phyloP scores from a whole-genome alignment of 2,329 filamentous ascomycete genomes.

The Colletotrichum somersetense region DNA sequence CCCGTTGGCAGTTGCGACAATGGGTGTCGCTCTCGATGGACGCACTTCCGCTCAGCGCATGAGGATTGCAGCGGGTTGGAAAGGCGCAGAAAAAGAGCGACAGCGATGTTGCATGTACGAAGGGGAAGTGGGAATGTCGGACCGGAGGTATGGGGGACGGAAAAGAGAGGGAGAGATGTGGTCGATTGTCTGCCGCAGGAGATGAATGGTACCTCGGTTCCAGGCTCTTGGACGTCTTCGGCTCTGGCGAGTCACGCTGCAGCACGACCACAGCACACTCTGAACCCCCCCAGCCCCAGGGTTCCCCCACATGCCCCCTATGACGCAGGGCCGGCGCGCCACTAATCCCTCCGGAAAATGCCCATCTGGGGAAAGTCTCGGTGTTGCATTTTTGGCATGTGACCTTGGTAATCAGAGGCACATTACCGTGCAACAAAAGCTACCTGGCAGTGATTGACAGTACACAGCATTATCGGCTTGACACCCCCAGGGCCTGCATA shows the following conservation, averaged over 20 bases:
- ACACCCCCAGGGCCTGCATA: too few species aligned
- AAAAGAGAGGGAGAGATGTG: slow-evolving; percentile 6
- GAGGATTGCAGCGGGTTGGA: slow-evolving; percentile 3
- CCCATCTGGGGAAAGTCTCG: slow-evolving; percentile 36
- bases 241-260: slow-evolving; percentile 36
- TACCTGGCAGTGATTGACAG: background rate
- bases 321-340: slow-evolving; percentile 34
- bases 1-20: slow-evolving; percentile 5
- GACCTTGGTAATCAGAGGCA: background rate
- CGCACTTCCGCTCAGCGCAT: slow-evolving; percentile 28
- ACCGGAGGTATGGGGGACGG: slow-evolving; percentile 8
- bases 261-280: slow-evolving; percentile 14
- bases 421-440: too few species aligned
- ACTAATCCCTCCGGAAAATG: slow-evolving; percentile 31
- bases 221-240: slow-evolving; percentile 25
- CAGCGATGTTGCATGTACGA: background rate
- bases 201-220: slow-evolving; percentile 30
- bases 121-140: background rate
- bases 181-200: background rate
- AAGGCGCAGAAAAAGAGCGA: slow-evolving; percentile 12
- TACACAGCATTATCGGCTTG: background rate
- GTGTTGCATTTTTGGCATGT: slow-evolving; percentile 36
- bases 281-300: slow-evolving; percentile 25
- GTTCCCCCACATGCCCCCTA: slow-evolving; percentile 39
- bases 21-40: slow-evolving; percentile 21